Base-by-base conservation (phyloP, 2,329 filamentous ascomycete genomes). In the Coleophoma crateriformis region DNA sequence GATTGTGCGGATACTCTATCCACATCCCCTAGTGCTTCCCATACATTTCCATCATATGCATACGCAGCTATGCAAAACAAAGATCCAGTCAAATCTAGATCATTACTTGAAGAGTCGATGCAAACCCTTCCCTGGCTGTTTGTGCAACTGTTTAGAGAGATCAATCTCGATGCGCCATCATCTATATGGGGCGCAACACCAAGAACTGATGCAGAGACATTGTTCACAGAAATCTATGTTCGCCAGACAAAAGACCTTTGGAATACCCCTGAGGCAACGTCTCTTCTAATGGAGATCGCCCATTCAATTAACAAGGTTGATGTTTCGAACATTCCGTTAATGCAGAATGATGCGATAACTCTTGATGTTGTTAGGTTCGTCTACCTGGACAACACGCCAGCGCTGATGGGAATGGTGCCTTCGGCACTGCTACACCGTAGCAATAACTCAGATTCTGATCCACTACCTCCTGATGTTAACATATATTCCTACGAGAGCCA, bases 91-190 rank as follows among this genome's bases (percentile, higher is more conserved):
- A 81, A 82, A 43, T 87, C 88, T 33, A 80, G 84, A 52, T 74
- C 77, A 47, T 71, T 82, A 7, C 75, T 97, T 7, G 72, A 75
- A 5, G 71, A 76, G 7, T 87, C 89, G 2, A 87, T 96, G 65
- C 75, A 81, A 50, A 74, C 73, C 27, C 81, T 90, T 47, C 92
- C 94, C 0, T 99, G 91, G 90, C 75, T 96, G 2, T 90, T 92
- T 60, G 84, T 81, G 48, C 76, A 84, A 19, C 72, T 99, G 4
- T 94, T 92, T 64, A 85, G 88, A 58, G 87, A 89, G 44, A 74
- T 97, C 22, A 84, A 86, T 54, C 75, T 96, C 32, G 85, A 90
- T 58, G 74, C 88, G 7, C 91, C 94, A 1, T 84, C 84, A 33
- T 79, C 83, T 0, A 79, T 97, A 33, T 97, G 94, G 92, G 91